These are phyloP conservation scores for Blepharisma stoltei DNA, from an alignment of 73 alveolate genomes.

Conservation along the genomic window DNA sequence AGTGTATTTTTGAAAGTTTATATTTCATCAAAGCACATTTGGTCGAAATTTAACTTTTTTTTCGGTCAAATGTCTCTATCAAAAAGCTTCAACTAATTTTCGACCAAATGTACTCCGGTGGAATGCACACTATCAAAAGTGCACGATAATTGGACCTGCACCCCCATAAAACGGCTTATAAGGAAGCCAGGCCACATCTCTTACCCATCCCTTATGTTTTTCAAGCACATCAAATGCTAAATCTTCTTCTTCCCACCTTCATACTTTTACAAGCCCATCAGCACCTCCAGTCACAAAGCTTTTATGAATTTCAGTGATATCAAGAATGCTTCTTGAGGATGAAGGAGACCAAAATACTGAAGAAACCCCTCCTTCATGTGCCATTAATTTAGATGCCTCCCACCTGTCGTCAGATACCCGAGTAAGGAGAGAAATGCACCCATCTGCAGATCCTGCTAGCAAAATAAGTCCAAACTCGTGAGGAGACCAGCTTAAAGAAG, in stretches of 20 bases:
- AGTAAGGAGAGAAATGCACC: constrained; percentile 63
- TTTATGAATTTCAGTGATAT: constrained; percentile 11
- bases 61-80: no score
- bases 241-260: constrained; percentile 63
- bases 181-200: constrained; percentile 61
- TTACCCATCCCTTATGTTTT: constrained; percentile 45
- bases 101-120: no score
- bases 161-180: constrained; percentile 27
- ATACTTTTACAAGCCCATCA: constrained; percentile 85
- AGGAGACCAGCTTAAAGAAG: constrained; percentile 75
- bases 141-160: no score
- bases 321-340: constrained; percentile 32
- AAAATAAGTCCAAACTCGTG: constrained; percentile 70
- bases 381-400: constrained; percentile 32
- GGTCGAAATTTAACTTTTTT: no score
- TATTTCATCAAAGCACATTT: no score
- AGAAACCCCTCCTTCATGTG: constrained; percentile 44
- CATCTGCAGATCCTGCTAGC: constrained; percentile 68
- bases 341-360: constrained; percentile 51
- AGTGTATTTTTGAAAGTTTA: no score
- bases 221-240: constrained; percentile 1
- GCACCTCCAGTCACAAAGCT: constrained; percentile 86
- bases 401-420: constrained; percentile 43
- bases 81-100: no score
- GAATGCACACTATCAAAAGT: no score